Evolutionary conservation across 1,284 basidiomycete species (phyloP).

Genomic region (Cryptococcus floricola): DNA sequence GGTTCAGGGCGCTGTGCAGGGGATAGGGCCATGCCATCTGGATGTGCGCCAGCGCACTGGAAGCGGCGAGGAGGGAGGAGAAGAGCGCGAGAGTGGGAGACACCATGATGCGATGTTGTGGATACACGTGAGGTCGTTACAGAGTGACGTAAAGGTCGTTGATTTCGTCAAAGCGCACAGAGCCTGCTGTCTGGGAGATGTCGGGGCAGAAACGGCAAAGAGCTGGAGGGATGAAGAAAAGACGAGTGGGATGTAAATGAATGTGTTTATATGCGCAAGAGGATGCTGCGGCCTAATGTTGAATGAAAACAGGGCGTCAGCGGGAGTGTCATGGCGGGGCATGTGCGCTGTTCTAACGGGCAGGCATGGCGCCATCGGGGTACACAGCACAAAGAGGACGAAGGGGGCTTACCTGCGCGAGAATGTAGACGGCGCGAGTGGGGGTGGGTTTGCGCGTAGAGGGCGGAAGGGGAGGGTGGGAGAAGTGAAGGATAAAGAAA

Average conservation of each 20-base stretch:
- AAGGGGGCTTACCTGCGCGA: not conserved
- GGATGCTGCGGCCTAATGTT: not conserved
- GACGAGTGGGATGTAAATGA: not conserved
- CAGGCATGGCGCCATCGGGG: not conserved
- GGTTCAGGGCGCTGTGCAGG: conserved; percentile 36
- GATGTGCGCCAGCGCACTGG: conserved; percentile 35
- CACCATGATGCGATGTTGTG: not conserved
- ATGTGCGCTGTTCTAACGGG: not conserved
- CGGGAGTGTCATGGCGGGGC: not conserved
- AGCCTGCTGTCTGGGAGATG: not conserved
- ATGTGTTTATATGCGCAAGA: not conserved
- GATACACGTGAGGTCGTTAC: not conserved
- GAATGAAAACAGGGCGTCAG: not conserved
- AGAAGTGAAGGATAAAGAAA: not conserved
- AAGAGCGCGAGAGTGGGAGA: conserved; percentile 1
- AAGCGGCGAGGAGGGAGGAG: conserved; percentile 9
- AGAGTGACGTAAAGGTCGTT: not conserved
- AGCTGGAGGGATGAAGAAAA: not conserved
- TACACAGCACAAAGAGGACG: too few species aligned
- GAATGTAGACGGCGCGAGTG: not conserved
- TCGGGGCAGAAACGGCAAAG: not conserved
- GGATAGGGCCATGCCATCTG: conserved; percentile 42
- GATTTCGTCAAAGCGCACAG: not conserved
- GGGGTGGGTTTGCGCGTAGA: not conserved
- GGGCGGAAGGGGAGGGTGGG: not conserved